Evolutionary conservation across 2,329 filamentous ascomycete species (phyloP), one percentile per base, ranked within the genome.

Genomic region (Fusarium napiforme): DNA sequence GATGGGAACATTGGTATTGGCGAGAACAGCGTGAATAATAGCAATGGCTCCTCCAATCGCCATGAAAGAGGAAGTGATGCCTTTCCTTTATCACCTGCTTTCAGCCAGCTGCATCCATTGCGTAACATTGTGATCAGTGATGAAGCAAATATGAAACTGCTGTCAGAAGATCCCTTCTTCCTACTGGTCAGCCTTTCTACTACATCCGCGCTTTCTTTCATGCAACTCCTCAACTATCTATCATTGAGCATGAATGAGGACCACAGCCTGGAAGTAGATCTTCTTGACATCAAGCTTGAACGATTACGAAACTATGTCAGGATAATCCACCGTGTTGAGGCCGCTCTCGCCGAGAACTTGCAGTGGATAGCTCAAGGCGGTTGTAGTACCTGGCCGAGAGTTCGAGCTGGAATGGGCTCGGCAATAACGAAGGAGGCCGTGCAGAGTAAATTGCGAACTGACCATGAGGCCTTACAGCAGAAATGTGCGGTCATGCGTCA

Each of bases 401-500:
- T 18, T 7, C 3, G 43, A 46, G 18, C 18, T 46, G 8, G 7
- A 18, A 43, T 4, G 15, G 18, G 42, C 15, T 9, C n/a, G 5
- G 18, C 23, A 5, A 19, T 7, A 19, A 46, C 11, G 2, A 15
- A 46, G 12, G 2, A 46, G 43, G 8, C 5, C 18, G 2, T 21
- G 43, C 23, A 46, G 8, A 8, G 5, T 28, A 1, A 15, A 21
- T 3, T 15, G 15, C 2, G 5, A 21, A 46, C 0, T 1, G 4
- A 7, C 5, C 8, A 46, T 46, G 18, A 21, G 9, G 4, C 1
- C 19, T 21, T 28, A 7, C 8, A 2, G 12, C 2, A 28, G 2
- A 1, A 1, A 7, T 28, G 1, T 4, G 15, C 7, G 0, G 12
- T 14, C 43, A 28, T 4, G 12, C 12, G 8, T 15, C 43, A 28